These are phyloP conservation scores for Stachybotrys elegans DNA, from an alignment of 2,329 filamentous ascomycete genomes.

Conservation along the genomic window DNA sequence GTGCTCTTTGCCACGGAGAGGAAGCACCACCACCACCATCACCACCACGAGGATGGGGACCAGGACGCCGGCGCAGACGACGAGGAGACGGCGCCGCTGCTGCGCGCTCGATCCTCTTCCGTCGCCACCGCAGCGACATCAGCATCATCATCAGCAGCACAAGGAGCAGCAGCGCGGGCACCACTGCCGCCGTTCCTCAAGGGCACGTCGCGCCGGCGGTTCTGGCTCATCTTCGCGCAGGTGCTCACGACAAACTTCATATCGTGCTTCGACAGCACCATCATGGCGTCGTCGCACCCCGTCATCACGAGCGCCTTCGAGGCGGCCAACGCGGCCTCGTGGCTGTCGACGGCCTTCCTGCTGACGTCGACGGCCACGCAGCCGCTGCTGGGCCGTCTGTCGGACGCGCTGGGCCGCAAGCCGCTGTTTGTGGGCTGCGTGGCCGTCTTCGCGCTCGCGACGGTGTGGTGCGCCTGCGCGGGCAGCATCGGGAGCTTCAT, in stretches of 20 bases:
- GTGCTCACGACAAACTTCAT: conserved; percentile 55
- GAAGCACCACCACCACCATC: conserved; percentile 8
- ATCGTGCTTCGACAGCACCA: conserved; percentile 66
- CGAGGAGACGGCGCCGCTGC: conserved; percentile 20
- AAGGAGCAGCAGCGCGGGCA: too few species aligned
- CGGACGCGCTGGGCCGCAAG: conserved; percentile 68
- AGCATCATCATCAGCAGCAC: conserved; percentile 6
- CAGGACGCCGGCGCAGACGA: conserved; percentile 7
- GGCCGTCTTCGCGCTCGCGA: conserved; percentile 59
- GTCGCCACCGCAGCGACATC: conserved; percentile 13
- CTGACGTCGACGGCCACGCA: conserved; percentile 73
- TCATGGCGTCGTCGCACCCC: conserved; percentile 78
- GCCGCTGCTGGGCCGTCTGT: conserved; percentile 68
- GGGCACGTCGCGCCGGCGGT: conserved; percentile 42
- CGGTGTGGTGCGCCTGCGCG: conserved; percentile 65
- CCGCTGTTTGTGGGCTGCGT: conserved; percentile 59
- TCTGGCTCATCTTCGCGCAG: conserved; percentile 59
- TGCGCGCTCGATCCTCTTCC: conserved; percentile 13
- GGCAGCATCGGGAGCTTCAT: conserved; percentile 66
- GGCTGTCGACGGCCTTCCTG: conserved; percentile 75
- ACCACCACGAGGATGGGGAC: conserved; percentile 6
- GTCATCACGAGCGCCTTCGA: conserved; percentile 78
- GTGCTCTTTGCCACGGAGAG: conserved; percentile 27
- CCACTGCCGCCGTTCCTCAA: conserved; percentile 33
- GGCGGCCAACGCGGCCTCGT: conserved; percentile 73